Evolutionary conservation across 2,329 filamentous ascomycete species (phyloP), one percentile per base, ranked within the genome.

Genomic region (Grosmannia serpens): DNA sequence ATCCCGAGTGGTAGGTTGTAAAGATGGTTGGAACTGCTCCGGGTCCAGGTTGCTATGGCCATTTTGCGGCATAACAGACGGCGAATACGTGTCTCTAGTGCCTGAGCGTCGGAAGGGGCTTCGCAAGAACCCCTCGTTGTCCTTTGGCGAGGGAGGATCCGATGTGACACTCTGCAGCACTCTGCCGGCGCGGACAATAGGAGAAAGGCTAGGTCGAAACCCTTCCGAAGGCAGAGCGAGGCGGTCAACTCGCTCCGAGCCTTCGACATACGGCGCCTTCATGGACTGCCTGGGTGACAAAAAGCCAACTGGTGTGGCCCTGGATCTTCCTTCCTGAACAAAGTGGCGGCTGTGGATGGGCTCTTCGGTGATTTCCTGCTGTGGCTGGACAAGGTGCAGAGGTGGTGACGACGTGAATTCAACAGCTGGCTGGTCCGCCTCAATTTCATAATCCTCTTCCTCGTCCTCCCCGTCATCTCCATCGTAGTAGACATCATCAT

Each of bases 81-180:
- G 67, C 1, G 68, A 69, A 47, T 66, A 64, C 33, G 66, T 69
- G 20, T 67, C 68, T 57, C 69, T 69, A 38, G 65, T 61, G 13
- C 64, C 60, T 2, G 72, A 72, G 17, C 72, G 68, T 56, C 77
- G 73, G 62, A 84, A 84, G 0, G 81, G 81, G 58, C 81, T 84
- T 17, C 80, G 74, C 2, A 84, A 69, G 13, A 77, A 75, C 38
- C 73, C 73, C 50, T 79, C 77, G n/a, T 72, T 73, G 8, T 69
- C 73, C 55, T 77, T 77, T 1, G 81, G 81, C 0, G 81, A 83
- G 0, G 80, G 79, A 9, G 79, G 78, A 62, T 83, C 81, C 0
- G 80, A 82, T 13, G 81, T 80, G 44, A 84, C 77, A 59, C 75
- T 80, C 64, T 83, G 81, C 17, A 84, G 68, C 33, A 76, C 79